Percentiles rank a stretch among this genome's conserved stretches.
Evolutionary conservation across 495 filamentous ascomycete species (phyloP).

Genomic region (Chaetomium cochliodes): DNA sequence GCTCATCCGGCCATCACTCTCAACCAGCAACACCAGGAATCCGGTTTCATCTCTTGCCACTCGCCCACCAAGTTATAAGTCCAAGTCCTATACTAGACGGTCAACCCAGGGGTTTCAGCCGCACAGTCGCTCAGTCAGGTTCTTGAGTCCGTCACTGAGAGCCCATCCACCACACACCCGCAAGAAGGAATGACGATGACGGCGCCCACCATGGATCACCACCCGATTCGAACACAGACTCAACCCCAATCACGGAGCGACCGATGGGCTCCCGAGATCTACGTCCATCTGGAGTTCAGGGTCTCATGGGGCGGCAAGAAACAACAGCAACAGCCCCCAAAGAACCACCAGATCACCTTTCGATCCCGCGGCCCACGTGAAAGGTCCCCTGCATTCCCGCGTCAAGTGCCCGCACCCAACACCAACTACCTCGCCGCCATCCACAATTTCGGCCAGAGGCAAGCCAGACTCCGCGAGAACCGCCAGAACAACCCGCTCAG

Average conservation of each 20-base stretch:
- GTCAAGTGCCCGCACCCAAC: slow-evolving; percentile 44
- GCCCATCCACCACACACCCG: background rate
- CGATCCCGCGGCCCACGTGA: slow-evolving; percentile 44
- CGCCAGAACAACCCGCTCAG: slow-evolving; percentile 14
- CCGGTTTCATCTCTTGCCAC: background rate
- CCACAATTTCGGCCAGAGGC: slow-evolving; percentile 35
- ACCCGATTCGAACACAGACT: slow-evolving; percentile 27
- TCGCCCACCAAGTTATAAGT: background rate
- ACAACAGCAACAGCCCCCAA: slow-evolving; percentile 35
- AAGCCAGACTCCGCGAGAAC: slow-evolving; percentile 29
- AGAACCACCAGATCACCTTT: slow-evolving; percentile 46
- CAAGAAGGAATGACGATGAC: background rate
- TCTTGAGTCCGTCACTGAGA: too few relatives aligned
- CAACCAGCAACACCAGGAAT: background rate
- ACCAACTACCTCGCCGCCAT: slow-evolving; percentile 44
- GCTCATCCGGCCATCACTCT: background rate
- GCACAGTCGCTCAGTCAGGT: too few relatives aligned
- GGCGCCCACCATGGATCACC: slow-evolving; percentile 31
- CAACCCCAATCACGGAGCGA: slow-evolving; percentile 20
- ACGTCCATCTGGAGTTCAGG: slow-evolving; percentile 48
- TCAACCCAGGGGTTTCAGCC: too few relatives aligned
- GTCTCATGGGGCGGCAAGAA: slow-evolving; percentile 43
- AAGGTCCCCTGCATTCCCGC: slow-evolving; percentile 41
- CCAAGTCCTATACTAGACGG: background rate
- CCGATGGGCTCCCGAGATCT: slow-evolving; percentile 42